These are phyloP conservation scores for Venturia carpophila DNA, from an alignment of 2,329 filamentous ascomycete genomes.

Conservation along the genomic window DNA sequence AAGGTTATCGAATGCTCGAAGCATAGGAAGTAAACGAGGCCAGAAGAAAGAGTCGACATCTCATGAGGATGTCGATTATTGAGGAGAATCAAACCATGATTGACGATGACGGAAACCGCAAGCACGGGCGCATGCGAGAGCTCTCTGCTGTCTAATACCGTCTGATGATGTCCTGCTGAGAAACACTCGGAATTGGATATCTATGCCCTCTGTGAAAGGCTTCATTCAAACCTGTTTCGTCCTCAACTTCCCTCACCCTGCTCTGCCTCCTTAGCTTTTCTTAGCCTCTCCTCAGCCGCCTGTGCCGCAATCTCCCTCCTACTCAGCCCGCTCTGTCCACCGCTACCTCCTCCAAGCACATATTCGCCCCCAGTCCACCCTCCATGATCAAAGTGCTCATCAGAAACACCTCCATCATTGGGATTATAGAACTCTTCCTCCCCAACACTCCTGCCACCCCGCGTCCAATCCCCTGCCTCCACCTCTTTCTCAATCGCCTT, in stretches of 20 bases:
- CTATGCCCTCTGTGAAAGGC: not conserved
- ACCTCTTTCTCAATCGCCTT: constrained; percentile 84
- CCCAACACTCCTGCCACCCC: constrained; percentile 57
- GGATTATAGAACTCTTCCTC: constrained; percentile 52
- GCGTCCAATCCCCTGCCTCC: constrained; percentile 67
- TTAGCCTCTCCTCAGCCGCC: constrained; percentile 20
- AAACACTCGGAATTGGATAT: no score
- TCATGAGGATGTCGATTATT: no score
- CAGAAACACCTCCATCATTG: constrained; percentile 27
- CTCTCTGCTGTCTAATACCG: no score
- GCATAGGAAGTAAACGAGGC: no score
- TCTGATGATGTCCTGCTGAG: no score
- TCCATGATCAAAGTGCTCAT: constrained; percentile 55
- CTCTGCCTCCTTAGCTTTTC: constrained; percentile 15
- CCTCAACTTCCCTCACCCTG: constrained; percentile 12
- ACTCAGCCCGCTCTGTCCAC: constrained; percentile 11
- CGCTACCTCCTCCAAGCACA: constrained; percentile 48
- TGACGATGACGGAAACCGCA: no score
- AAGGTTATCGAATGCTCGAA: not conserved
- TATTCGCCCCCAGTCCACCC: constrained; percentile 76
- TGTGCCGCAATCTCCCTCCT: constrained; percentile 20
- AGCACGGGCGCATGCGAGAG: no score
- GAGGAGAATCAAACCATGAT: no score
- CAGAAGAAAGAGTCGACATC: no score
- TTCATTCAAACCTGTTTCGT: not conserved